A percentile compares a stretch with the other conserved stretches of the same genome.
Evolutionary conservation across 176 grass and related monocot species (phyloP).

Genomic region (Cenchrus fungigraminus): DNA sequence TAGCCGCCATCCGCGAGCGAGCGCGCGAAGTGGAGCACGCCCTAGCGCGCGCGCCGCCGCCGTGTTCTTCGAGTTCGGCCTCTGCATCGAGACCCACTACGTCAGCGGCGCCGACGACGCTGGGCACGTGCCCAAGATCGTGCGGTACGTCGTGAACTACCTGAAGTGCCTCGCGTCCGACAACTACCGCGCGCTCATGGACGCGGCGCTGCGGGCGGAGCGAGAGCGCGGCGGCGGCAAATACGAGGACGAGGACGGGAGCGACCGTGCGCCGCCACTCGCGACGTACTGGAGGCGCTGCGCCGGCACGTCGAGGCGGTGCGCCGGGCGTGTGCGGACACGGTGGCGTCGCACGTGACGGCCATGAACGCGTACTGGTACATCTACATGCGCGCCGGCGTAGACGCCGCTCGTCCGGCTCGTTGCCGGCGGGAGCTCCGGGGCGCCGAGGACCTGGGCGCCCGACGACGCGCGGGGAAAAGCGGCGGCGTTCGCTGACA

Average conservation of each 20-base stretch:
- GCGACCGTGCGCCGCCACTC: background rate
- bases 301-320: constrained; percentile 58
- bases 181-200: constrained; percentile 57
- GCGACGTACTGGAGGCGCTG: constrained; percentile 60
- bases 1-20: constrained; percentile 48
- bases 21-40: constrained; percentile 57
- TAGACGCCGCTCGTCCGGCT: constrained; percentile 51
- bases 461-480: constrained; percentile 36
- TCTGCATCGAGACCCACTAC: constrained; percentile 60
- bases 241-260: background rate
- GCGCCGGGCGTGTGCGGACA: constrained; percentile 36
- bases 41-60: constrained; percentile 50
- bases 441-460: constrained; percentile 21
- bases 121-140: constrained; percentile 61
- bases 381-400: constrained; percentile 64
- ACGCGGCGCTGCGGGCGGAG: constrained; percentile 48
- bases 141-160: constrained; percentile 69
- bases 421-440: constrained; percentile 31
- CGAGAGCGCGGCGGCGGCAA: constrained; percentile 1
- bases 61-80: constrained; percentile 66
- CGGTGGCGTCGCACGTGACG: constrained; percentile 50
- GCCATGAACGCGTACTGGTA: constrained; percentile 85
- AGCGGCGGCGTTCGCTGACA: constrained; percentile 35
- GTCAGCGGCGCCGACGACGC: background rate
- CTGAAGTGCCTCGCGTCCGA: constrained; percentile 64